Evolutionary conservation across 306 rosid species (phyloP), one percentile per base, ranked within the genome.

Genomic region (Lagenaria siceraria): DNA sequence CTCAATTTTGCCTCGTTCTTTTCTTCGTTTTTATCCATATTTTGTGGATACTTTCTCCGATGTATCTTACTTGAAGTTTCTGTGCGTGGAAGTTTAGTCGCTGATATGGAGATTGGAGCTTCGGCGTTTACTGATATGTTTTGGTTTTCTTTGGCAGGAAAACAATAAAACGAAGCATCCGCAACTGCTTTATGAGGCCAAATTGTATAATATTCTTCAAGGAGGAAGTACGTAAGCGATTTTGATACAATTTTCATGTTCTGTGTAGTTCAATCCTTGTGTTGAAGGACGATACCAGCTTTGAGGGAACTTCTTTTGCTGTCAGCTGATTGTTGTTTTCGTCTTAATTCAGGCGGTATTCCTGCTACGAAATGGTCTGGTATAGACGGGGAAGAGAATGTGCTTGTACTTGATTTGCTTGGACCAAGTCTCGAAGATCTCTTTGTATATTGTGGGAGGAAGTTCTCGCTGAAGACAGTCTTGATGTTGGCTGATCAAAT

Each of bases 371-470:
- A 88, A 81, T 92, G 99, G 99, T 88, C 92, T 3, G 99, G 99
- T 38, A 75, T 82, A 29, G 92, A 96, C 63, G 96, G 92, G 56
- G 98, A 92, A 75, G 89, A 90, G 66, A 92, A 96, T 85, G 89
- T 83, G 79, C 87, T 96, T 38, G 92, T 90, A 71, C 80, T 96
- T 24, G 99, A 96, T 88, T 90, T 92, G 76, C 83, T 96, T 33
- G 99, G 99, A 71, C 93, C 97, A 13, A 96, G 99, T 83, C 90
- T 96, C 21, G 99, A 96, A 83, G 99, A 96, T 87, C 89, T 96
- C 84, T 92, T 90, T 80, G 92, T 89, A 61, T 96, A 90, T 46
- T 89, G 98, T 9, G 97, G 98, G 78, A 87, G 92, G 81, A 96
- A 90, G 79, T 89, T 90, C 76, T 87, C 99, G 21, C 82, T 90